A percentile compares a stretch with the other conserved stretches of the same genome.
phyloP scores from a whole-genome alignment of 352 stramenopile genomes.

The Phytophthora uliginosa region DNA sequence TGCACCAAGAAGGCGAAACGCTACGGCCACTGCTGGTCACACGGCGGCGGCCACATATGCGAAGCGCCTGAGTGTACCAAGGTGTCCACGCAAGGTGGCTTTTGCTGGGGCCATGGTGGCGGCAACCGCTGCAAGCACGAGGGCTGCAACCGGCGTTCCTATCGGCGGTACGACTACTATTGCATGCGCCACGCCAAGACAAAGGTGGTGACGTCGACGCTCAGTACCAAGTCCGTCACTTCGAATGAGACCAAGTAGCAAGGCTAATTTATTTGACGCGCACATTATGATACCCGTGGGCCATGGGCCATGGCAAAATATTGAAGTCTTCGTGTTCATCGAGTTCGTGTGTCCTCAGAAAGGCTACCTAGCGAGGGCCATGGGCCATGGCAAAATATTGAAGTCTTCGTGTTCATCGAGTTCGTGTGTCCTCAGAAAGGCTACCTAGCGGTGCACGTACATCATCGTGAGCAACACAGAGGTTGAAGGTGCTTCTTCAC shows the following conservation, averaged over 20 bases:
- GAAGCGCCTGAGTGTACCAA: not conserved
- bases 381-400: constrained; percentile 15
- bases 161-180: not conserved
- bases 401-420: too few relatives aligned
- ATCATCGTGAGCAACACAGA: not conserved
- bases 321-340: not conserved
- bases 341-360: not conserved
- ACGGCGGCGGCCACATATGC: constrained; percentile 54
- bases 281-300: not conserved
- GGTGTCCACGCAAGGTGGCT: not conserved
- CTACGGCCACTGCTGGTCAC: constrained; percentile 78
- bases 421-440: not conserved
- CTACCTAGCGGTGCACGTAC: not conserved
- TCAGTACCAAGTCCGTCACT: constrained; percentile 3
- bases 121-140: not conserved
- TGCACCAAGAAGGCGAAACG: constrained; percentile 58
- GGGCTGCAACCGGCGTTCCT: not conserved
- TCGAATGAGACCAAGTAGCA: constrained; percentile 2
- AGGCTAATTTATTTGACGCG: constrained; percentile 26
- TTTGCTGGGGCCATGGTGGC: not conserved
- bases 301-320: constrained; percentile 14
- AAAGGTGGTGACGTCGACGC: not conserved
- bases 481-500: not conserved
- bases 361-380: too few relatives aligned
- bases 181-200: constrained; percentile 53